phyloP scores from a whole-genome alignment of 495 filamentous ascomycete species.

The Trichoderma reesei region DNA sequence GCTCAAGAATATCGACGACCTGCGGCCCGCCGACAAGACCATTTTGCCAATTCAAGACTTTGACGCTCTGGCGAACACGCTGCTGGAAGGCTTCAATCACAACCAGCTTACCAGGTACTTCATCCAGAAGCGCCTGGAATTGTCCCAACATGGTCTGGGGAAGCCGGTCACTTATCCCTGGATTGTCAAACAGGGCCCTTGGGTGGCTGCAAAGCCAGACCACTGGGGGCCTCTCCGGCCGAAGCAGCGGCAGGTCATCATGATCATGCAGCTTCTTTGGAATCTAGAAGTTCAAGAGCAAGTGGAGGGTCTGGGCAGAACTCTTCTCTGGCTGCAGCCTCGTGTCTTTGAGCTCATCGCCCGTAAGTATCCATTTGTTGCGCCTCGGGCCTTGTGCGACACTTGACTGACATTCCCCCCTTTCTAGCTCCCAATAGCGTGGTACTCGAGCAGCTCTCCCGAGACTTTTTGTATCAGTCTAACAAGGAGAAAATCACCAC shows the following conservation, averaged over 20 bases:
- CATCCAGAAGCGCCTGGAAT: background rate
- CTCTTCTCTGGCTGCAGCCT: conserved; percentile 10
- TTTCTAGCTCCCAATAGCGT: background rate
- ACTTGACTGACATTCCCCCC: background rate
- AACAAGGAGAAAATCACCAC: conserved; percentile 5
- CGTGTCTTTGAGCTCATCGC: conserved; percentile 13
- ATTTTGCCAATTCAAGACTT: conserved; percentile 28
- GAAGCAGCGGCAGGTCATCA: conserved; percentile 10
- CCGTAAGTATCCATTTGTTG: background rate
- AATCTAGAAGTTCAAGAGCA: background rate
- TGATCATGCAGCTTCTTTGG: conserved; percentile 9
- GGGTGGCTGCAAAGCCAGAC: conserved; percentile 4
- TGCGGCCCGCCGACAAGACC: conserved; percentile 26
- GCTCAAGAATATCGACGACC: conserved; percentile 31
- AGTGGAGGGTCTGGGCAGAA: conserved; percentile 6
- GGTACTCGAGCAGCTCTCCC: background rate
- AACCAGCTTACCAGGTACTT: conserved; percentile 32
- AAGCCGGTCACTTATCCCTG: conserved; percentile 8
- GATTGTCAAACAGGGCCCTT: background rate
- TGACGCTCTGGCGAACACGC: conserved; percentile 23
- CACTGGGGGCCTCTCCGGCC: background rate
- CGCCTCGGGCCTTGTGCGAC: background rate
- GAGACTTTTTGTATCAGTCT: background rate
- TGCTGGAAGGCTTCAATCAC: conserved; percentile 33
- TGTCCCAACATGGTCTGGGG: background rate